Percentiles rank a stretch among this genome's conserved stretches.
Evolutionary conservation across 1,139 yeast genomes (phyloP).

Genomic region (Saccharomycopsis hybrid): DNA sequence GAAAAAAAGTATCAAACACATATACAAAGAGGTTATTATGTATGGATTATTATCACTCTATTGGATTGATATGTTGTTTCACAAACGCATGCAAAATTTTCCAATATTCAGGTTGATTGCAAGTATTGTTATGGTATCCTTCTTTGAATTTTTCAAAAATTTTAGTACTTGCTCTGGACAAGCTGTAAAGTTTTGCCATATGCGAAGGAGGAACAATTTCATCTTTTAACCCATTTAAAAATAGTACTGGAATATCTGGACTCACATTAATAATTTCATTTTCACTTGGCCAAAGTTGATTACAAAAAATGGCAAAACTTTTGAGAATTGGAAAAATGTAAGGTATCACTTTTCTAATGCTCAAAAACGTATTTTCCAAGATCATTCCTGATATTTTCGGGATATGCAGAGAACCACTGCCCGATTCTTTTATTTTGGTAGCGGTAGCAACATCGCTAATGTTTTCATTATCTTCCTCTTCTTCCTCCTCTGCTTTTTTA

Average conservation of each 20-base stretch:
- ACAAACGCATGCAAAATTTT: slow-evolving; percentile 54
- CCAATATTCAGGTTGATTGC: slow-evolving; percentile 72
- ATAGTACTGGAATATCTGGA: slow-evolving; percentile 53
- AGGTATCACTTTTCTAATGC: slow-evolving; percentile 75
- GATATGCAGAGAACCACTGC: no score
- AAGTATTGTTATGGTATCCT: slow-evolving; percentile 77
- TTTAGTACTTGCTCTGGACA: slow-evolving; percentile 42
- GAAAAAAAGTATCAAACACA: no score
- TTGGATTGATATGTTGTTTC: slow-evolving; percentile 20
- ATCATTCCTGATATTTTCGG: slow-evolving; percentile 42
- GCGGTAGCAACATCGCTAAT: neutral
- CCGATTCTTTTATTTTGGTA: neutral
- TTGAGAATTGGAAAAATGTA: slow-evolving; percentile 66
- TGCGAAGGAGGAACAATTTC: slow-evolving; percentile 90
- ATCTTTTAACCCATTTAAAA: slow-evolving; percentile 70
- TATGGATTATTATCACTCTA: no score
- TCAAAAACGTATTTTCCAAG: slow-evolving; percentile 81
- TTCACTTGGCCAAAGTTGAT: slow-evolving; percentile 83
- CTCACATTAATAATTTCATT: slow-evolving; percentile 47
- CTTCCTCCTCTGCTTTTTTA: neutral
- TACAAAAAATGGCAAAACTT: slow-evolving; percentile 56
- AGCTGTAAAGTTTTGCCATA: slow-evolving; percentile 55
- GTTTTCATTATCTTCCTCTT: neutral
- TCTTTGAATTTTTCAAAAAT: slow-evolving; percentile 46
- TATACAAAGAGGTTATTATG: no score